Conservation (phyloP, 768 basidiomycete genomes). For the Trametes cinnabarina region DNA sequence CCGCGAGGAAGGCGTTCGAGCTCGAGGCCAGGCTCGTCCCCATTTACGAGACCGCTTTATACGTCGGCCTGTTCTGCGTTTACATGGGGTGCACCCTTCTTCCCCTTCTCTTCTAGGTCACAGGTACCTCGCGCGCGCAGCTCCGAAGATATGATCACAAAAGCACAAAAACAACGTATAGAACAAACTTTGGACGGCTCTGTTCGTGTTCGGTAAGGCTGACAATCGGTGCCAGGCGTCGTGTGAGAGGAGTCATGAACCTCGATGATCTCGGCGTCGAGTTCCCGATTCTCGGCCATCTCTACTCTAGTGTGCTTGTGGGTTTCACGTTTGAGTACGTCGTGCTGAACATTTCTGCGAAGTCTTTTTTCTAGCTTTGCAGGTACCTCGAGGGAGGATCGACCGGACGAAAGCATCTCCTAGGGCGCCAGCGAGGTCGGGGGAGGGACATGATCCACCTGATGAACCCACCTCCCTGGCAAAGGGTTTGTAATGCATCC, state of each 20-base stretch:
- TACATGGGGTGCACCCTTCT: not conserved
- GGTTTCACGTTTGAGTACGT: too few relatives aligned
- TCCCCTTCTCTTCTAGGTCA: not conserved
- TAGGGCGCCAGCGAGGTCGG: not conserved
- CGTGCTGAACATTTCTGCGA: not conserved
- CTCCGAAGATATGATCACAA: not conserved
- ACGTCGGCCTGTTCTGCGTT: not conserved
- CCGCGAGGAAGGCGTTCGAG: too few relatives aligned
- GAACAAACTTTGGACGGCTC: not conserved
- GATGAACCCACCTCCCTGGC: not conserved
- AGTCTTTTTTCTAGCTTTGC: not conserved
- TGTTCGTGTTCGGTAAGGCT: slow-evolving; percentile 10
- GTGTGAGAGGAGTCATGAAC: slow-evolving; percentile 7
- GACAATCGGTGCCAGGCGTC: not conserved
- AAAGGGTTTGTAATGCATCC: not conserved
- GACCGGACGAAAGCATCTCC: too few relatives aligned
- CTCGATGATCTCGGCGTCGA: not conserved
- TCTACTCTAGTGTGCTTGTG: not conserved
- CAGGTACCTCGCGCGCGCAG: slow-evolving; percentile 1
- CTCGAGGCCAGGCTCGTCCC: not conserved
- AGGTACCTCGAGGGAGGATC: not conserved
- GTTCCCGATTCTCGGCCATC: not conserved
- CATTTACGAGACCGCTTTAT: not conserved
- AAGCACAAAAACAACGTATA: not conserved
- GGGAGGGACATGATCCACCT: slow-evolving; percentile 10